Conservation (phyloP, 1,284 basidiomycete species). For the Cutaneotrichosporon sp. region DNA sequence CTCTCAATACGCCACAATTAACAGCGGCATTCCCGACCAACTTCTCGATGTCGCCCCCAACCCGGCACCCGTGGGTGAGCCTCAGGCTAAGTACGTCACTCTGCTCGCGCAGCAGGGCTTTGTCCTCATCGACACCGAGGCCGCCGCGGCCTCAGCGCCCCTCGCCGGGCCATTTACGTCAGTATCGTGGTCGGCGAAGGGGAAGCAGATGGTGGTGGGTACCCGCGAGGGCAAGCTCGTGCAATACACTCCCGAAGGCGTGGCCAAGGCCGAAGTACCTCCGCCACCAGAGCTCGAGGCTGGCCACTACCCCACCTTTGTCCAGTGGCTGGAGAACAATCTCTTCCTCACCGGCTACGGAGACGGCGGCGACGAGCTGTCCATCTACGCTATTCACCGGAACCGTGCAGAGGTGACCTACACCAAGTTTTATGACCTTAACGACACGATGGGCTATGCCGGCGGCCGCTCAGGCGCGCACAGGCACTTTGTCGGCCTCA, state of each 20-base stretch:
- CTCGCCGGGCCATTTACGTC: conserved; percentile 37
- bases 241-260: conserved; percentile 54
- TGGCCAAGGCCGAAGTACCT: conserved; percentile 50
- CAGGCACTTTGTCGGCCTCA: conserved; percentile 46
- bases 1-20: conserved; percentile 35
- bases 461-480: conserved; percentile 34
- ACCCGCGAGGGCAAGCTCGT: conserved; percentile 47
- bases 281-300: conserved; percentile 41
- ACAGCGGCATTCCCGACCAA: conserved; percentile 32
- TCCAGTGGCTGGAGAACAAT: conserved; percentile 57
- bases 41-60: conserved; percentile 50
- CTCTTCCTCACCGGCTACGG: conserved; percentile 53
- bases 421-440: conserved; percentile 48
- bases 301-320: conserved; percentile 33
- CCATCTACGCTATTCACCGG: conserved; percentile 44
- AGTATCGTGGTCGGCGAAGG: conserved; percentile 55
- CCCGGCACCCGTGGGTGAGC: conserved; percentile 39
- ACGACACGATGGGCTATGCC: conserved; percentile 43
- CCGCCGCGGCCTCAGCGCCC: conserved; percentile 22
- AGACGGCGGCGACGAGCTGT: conserved; percentile 44
- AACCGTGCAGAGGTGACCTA: conserved; percentile 36
- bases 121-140: conserved; percentile 39
- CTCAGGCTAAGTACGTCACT: conserved; percentile 41
- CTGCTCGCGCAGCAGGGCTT: conserved; percentile 41
- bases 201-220: conserved; percentile 56